phyloP scores from a whole-genome alignment of 108 stramenopile species.

The Nitzschia putrida region DNA sequence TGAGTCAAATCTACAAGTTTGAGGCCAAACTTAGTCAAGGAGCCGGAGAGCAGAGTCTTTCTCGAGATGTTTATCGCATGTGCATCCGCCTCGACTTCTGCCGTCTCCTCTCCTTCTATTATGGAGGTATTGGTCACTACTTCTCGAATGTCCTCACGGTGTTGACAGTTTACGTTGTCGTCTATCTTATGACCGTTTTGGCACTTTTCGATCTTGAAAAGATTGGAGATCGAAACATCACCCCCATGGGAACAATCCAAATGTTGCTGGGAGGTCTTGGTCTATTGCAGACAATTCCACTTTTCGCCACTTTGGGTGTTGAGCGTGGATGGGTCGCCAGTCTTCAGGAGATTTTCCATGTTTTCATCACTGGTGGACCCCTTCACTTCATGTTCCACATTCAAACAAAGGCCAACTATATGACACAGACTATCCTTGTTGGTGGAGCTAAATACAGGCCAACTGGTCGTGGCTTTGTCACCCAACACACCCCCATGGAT shows the following conservation, averaged over 20 bases:
- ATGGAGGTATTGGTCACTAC: constrained; percentile 98
- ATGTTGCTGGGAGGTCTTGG: constrained; percentile 92
- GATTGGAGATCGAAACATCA: constrained; percentile 91
- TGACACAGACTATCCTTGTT: constrained; percentile 95
- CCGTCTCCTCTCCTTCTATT: constrained; percentile 96
- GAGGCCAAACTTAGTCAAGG: constrained; percentile 99
- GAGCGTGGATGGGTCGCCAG: constrained; percentile 93
- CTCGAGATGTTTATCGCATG: constrained; percentile 94
- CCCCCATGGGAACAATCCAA: constrained; percentile 94
- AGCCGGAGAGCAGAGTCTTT: constrained; percentile 96
- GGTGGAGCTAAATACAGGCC: constrained; percentile 98
- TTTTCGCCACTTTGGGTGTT: constrained; percentile 94
- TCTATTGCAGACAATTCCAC: constrained; percentile 95
- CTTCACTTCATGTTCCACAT: constrained; percentile 99
- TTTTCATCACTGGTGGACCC: constrained; percentile 96
- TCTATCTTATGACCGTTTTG: constrained; percentile 90
- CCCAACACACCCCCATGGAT: constrained; percentile 93
- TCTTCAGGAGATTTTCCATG: constrained; percentile 81
- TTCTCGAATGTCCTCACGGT: constrained; percentile 93
- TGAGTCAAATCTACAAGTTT: constrained; percentile 99
- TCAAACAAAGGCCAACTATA: constrained; percentile 96
- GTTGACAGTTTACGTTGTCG: constrained; percentile 90
- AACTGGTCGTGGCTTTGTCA: constrained; percentile 98
- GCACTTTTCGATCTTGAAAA: constrained; percentile 90
- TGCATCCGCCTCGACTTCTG: constrained; percentile 95